Evolutionary conservation across 306 rosid genomes (phyloP).

Genomic region (Vicia faba): DNA sequence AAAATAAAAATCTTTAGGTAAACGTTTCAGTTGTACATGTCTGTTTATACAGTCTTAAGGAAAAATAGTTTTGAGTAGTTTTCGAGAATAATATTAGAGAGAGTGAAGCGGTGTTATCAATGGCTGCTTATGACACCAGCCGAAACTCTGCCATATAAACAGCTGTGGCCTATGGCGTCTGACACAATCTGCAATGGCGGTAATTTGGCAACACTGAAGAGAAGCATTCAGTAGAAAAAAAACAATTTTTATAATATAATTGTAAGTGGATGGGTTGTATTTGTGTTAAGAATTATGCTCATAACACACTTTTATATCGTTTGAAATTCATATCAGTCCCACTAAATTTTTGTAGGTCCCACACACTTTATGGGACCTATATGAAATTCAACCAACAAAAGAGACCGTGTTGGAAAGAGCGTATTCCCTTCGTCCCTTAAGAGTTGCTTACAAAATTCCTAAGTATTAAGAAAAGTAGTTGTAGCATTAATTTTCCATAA

Average conservation of each 20-base stretch:
- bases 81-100: not conserved
- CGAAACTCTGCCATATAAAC: not conserved
- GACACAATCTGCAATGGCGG: not conserved
- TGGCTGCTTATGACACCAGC: not conserved
- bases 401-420: not conserved
- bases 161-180: not conserved
- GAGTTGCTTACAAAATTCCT: not conserved
- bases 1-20: not conserved
- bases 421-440: not conserved
- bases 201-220: not conserved
- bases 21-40: not conserved
- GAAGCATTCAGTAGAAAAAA: not conserved
- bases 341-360: not conserved
- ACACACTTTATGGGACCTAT: not conserved
- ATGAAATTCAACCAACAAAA: not conserved
- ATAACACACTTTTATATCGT: not conserved
- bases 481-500: not conserved
- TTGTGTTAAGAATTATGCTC: not conserved
- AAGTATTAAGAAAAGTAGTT: no score
- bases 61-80: not conserved
- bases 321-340: not conserved
- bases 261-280: not conserved
- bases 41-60: not conserved
- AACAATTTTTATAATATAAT: not conserved
- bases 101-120: not conserved